Base-by-base conservation (phyloP, 2,329 filamentous ascomycete genomes). In the Aspergillus pseudoglaucus region DNA sequence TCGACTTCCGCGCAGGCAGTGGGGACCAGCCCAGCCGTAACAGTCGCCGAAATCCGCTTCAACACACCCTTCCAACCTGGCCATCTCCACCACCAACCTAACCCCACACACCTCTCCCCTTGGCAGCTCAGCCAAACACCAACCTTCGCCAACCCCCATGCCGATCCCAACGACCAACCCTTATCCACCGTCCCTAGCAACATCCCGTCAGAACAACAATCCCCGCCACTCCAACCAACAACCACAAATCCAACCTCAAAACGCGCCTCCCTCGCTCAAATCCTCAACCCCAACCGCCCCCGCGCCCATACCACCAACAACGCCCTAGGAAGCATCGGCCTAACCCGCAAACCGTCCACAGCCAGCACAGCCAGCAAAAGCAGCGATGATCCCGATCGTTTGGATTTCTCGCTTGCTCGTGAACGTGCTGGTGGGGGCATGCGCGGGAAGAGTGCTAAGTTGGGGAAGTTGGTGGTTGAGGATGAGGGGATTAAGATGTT, bases 401-500 rank as follows among this genome's bases (percentile, higher is more conserved):
- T 91, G 46, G 87, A 91, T 61, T 65, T 93, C 2, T 85, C 82
- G 18, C 75, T 96, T 0, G 91, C 90, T 1, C 81, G 81, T 54
- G 91, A 97, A 67, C 81, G 80, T 47, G 90, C 90, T 0, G 91
- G 91, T 1, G 91, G 91, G 18, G 91, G 91, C 0, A 85, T 87
- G 61, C 79, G 85, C 40, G 91, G 91, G 0, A 90, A 88, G 65
- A 82, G 88, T 60, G 90, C 89, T 3, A 98, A 98, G 72, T 73
- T 98, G 58, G 93, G 91, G 0, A 98, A 97, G 69, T 73, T 98
- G 45, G 89, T 97, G 45, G 79, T 98, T 33, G 82, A 90, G 58
- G 83, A 91, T 47, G 90, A 95, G 60, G 93, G 93, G 0, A 71
- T 95, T 55, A 95, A 95, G 74, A 97, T 98, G 91, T 69, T 97